Evolutionary conservation across 768 basidiomycete genomes (phyloP).

Genomic region (Trametes cubensis): DNA sequence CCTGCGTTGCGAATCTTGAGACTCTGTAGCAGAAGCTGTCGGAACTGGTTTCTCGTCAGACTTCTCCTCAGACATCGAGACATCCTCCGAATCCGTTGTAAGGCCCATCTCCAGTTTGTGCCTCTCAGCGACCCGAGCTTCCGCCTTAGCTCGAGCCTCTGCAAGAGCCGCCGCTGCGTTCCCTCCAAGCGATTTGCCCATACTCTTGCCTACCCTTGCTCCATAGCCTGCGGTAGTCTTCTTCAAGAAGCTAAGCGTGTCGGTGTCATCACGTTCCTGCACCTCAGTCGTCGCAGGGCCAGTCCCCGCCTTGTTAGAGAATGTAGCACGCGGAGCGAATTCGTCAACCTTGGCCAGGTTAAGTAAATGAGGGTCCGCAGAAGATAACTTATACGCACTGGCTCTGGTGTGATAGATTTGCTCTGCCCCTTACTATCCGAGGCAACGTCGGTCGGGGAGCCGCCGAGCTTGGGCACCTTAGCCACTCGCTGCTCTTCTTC

Average conservation of each 20-base stretch:
- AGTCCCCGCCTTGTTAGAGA: neutral
- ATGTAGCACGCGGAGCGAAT: neutral
- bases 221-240: slow-evolving; percentile 72
- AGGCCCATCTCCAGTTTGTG: slow-evolving; percentile 47
- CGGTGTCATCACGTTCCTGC: slow-evolving; percentile 39
- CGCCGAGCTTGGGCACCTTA: slow-evolving; percentile 54
- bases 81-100: slow-evolving; percentile 7
- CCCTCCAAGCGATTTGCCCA: slow-evolving; percentile 65
- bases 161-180: slow-evolving; percentile 62
- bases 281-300: too few species aligned
- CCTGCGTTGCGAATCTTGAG: slow-evolving; percentile 35
- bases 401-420: slow-evolving; percentile 8
- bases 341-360: neutral
- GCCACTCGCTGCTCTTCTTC: slow-evolving; percentile 43
- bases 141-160: slow-evolving; percentile 66
- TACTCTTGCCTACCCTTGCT: slow-evolving; percentile 56
- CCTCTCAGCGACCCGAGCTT: slow-evolving; percentile 69
- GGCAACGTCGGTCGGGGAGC: neutral
- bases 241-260: slow-evolving; percentile 67
- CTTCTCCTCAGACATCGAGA: slow-evolving; percentile 9
- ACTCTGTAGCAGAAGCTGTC: neutral
- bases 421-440: slow-evolving; percentile 19
- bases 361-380: neutral
- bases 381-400: neutral
- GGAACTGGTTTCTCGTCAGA: neutral